Percentiles rank a stretch among this genome's conserved stretches.
These are phyloP conservation scores for Helicocarpus griseus DNA, from an alignment of 2,329 filamentous ascomycete species.

Conservation along the genomic window DNA sequence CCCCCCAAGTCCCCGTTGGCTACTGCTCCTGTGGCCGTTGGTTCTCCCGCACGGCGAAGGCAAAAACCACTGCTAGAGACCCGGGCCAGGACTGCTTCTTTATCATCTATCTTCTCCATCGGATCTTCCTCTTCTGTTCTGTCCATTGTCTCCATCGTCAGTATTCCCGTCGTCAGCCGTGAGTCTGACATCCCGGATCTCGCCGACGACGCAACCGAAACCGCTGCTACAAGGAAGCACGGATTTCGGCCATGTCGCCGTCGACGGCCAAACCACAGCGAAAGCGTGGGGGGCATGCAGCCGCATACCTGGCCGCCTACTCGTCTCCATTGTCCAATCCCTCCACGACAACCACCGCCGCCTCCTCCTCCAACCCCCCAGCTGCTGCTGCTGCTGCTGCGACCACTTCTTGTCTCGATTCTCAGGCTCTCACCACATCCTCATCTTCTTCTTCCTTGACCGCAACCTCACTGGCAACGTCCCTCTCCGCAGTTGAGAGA, in stretches of 20 bases:
- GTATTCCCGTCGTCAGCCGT: background rate
- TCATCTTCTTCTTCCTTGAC: background rate
- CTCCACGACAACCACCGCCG: background rate
- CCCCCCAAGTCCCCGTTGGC: conserved; percentile 5
- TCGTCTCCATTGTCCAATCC: background rate
- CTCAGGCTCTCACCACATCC: background rate
- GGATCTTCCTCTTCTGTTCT: background rate
- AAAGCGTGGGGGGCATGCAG: conserved; percentile 5
- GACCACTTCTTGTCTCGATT: background rate
- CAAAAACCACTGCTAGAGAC: background rate
- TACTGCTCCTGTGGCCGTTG: background rate
- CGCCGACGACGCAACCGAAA: background rate
- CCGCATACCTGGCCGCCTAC: conserved; percentile 1
- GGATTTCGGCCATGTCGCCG: conserved; percentile 4
- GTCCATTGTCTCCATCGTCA: background rate
- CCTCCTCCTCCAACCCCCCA: background rate
- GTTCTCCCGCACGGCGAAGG: background rate
- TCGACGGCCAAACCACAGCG: background rate
- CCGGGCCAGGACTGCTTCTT: background rate
- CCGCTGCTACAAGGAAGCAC: background rate
- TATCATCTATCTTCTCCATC: background rate
- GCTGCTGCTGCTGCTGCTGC: background rate
- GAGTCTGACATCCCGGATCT: background rate
- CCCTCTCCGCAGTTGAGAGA: background rate
- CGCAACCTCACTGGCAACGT: background rate